Evolutionary conservation across 225 moss, liverwort and hornwort species (phyloP).

Genomic region (Marchantia paleacea): DNA sequence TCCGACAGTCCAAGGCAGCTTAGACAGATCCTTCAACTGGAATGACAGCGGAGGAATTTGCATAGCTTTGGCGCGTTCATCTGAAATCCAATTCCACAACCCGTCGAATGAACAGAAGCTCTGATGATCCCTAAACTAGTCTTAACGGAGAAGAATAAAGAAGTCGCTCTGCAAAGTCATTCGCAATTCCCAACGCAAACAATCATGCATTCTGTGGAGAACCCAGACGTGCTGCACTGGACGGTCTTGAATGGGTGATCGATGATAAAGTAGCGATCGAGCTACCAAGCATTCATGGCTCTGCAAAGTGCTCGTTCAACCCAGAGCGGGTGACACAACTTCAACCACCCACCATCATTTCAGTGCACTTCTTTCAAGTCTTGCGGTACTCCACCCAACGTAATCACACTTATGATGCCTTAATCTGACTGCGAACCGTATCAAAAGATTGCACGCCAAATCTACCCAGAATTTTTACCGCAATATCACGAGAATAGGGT

Average conservation of each 20-base stretch:
- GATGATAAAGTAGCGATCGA: neutral
- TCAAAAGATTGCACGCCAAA: neutral
- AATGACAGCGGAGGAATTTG: no score
- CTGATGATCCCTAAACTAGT: neutral
- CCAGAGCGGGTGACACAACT: conserved; percentile 3
- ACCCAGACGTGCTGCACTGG: neutral
- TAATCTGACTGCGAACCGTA: neutral
- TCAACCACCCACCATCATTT: conserved; percentile 3
- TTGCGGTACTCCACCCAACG: no score
- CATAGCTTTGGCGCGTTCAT: neutral
- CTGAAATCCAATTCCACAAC: neutral
- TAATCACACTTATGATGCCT: neutral
- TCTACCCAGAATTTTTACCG: neutral
- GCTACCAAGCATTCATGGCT: neutral
- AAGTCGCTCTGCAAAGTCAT: neutral
- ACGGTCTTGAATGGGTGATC: neutral
- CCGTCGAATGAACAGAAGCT: neutral
- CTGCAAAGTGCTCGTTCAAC: neutral
- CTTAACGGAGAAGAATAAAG: neutral
- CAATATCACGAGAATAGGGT: neutral
- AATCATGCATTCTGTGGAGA: neutral
- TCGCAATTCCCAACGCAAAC: neutral
- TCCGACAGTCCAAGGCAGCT: neutral
- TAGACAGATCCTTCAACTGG: neutral
- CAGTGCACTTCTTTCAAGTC: neutral